Base-by-base conservation (phyloP, 1,284 basidiomycete species). In the Puccinia polysora region DNA sequence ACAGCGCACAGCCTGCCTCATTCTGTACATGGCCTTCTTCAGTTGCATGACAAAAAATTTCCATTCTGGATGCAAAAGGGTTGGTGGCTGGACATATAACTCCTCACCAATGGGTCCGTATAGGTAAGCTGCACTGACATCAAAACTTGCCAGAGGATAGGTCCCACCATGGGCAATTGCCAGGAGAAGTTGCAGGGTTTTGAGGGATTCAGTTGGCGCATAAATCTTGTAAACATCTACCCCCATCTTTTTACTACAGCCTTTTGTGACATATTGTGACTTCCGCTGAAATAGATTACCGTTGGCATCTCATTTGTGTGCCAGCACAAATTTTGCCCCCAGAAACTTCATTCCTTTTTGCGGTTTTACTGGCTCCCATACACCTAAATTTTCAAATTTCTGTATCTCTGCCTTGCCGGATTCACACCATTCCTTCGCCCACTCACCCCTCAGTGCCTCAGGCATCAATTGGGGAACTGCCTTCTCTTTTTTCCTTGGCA, bases 1-100 rank as follows among this genome's bases (percentile, higher is more conserved):
- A 36, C 65, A 68, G 12, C 20, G 1, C 4, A 53, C 52, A 1
- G 49, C 53, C 23, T 68, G 65, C 15, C 30, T 38, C 2, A 40
- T 69, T 15, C 65, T 43, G 32, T 69, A 69, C 15, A 69, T 43
- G 8, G 40, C 65, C 30, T 69, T 69, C 30, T 59, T 69, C 1
- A 59, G 34, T 28, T 28, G 1, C 55, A 59, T 23, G 6, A 38
- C 38, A 6, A 58, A 49, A 15, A 30, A 30, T 15, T 40, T 36
- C 5, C 8, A 18, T 52, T 50, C 49, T 7, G 30, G 25, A 14
- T 32, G 14, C 12, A 60, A 8, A 6, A 38, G 32, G 10, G 40
- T 23, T 15, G 63, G 63, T 32, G 30, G 20, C 20, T 53, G 30
- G 7, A 65, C 25, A 23, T 64, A 64, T 15, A 64, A 15, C 28